Percentiles rank a stretch among this genome's conserved stretches.
Evolutionary conservation across 768 basidiomycete genomes (phyloP).

Genomic region (Pleurotus ostreatus): DNA sequence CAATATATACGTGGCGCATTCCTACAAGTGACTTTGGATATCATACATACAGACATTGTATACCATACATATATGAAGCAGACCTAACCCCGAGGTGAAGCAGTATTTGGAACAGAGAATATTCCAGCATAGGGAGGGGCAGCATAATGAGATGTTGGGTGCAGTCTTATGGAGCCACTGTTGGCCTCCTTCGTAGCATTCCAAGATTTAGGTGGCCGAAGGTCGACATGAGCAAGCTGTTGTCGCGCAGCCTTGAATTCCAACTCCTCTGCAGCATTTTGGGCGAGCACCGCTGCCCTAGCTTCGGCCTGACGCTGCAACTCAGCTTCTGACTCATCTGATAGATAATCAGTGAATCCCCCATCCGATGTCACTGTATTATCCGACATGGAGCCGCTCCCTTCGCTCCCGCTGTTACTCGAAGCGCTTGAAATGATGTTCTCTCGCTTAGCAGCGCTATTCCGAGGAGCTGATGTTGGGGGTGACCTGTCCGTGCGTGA

Average conservation of each 20-base stretch:
- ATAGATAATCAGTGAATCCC: constrained; percentile 85
- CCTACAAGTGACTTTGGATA: no score
- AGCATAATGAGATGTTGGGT: constrained; percentile 8
- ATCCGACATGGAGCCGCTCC: constrained; percentile 61
- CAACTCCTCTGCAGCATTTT: constrained; percentile 73
- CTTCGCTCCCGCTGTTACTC: constrained; percentile 60
- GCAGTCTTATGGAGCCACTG: constrained; percentile 18
- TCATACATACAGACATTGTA: not conserved
- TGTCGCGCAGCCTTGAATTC: constrained; percentile 81
- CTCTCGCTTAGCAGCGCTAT: constrained; percentile 20
- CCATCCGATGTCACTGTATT: constrained; percentile 83
- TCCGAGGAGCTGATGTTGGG: constrained; percentile 21
- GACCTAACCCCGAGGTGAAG: not conserved
- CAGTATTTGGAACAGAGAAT: not conserved
- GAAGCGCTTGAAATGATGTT: constrained; percentile 44
- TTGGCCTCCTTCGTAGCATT: constrained; percentile 46
- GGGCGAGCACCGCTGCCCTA: constrained; percentile 71
- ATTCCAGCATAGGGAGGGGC: constrained; percentile 3
- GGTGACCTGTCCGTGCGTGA: constrained; percentile 19
- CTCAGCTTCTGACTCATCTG: constrained; percentile 91
- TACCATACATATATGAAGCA: not conserved
- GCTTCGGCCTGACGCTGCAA: constrained; percentile 83
- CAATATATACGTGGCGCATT: no score
- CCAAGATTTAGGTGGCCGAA: constrained; percentile 78
- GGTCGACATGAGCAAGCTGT: constrained; percentile 68